Base-by-base conservation (phyloP, 2,329 filamentous ascomycete genomes). In the Trichoderma cornu-damae region DNA sequence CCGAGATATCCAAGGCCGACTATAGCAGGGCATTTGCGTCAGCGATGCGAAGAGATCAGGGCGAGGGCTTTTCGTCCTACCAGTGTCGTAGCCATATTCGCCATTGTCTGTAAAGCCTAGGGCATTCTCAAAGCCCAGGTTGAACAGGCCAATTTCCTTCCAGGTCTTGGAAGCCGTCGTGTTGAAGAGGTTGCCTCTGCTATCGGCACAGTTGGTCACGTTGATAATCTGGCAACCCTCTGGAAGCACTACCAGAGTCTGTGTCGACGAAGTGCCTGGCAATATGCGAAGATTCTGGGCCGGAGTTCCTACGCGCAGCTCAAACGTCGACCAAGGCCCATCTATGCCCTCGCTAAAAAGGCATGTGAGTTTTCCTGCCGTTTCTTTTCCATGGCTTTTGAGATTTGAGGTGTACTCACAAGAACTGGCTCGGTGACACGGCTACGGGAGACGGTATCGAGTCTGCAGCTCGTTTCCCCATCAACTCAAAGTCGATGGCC, bases 261-360 rank as follows among this genome's bases (percentile, higher is more conserved):
- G 48, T 12, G 59, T 58, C 4, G 59, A 60, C 16, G 59, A 60
- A 22, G 59, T 60, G 5, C 59, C 59, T 3, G 59, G 55, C n/a
- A 60, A 16, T 12, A 60, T 30, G 22, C 59, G 55, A 34, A 60
- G 5, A 8, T 60, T 60, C 4, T 60, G 59, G 3, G 59, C 54
- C 2, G 59, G 59, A 30, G 47, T 58, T 4, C 59, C 59, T 5
- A 60, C 59, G 4, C 59, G 59, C 9, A 60, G 42, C 42, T 58
- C 59, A 58, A 60, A 60, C 6, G 48, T 58, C 14, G 59, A 60
- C 59, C 59, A 60, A 22, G 40, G 59, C 2, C 59, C 59, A 30
- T 60, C 59, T n/a, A 54, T 14, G 2, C 59, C 59, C 12, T 60
- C 59, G n/a, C 58, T 59, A 38, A 18, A 28, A 11, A 30, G 20